Base-by-base conservation (phyloP, 805 yeast species). In the Sugiyamaella lignohabitans region DNA sequence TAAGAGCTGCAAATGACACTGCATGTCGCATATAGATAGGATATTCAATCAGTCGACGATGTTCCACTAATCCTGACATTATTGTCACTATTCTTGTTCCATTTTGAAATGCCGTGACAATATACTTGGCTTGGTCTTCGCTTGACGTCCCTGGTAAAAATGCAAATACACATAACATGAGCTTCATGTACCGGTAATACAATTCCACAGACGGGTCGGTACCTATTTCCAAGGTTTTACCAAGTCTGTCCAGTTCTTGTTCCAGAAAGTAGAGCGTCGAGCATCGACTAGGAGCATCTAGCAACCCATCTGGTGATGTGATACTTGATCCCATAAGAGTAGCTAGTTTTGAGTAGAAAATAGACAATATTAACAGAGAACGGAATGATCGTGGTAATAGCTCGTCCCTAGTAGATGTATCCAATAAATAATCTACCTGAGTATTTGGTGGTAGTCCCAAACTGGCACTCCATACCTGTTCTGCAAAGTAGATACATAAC, bases 1-100 rank as follows among this genome's bases (percentile, higher is more conserved):
- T 71, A 37, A 88, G 71, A 0, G 89, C 93, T 5, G 68, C 81
- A 59, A 80, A 83, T 0, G 93, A 79, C 24, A 84, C 84, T n/a
- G 91, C 77, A 58, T 88, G 95, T 54, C 97, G 75, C 41, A 88
- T 79, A 55, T 84, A 86, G 24, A 87, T 83, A 0, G 97, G 97
- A 46, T 84, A 74, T 60, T 89, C 96, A 43, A 84, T 83, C 56
- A 89, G 71, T 51, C 82, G 82, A 30, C 80, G 72, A 10, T 73
- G 69, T 53, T 84, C 87, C 18, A 84, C 72, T 56, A 88, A 65
- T 50, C 79, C 78, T 0, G 94, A 82, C 30, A 86, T 75, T 8
- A 87, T 69, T 1, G 96, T 87, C 18, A 89, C 79, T 29, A 87
- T 78, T 49, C 89, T 73, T 0, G 96, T 89, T 1, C 95, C 86